Evolutionary conservation across 2,329 filamentous ascomycete species (phyloP).

Genomic region (Chalara sp.): DNA sequence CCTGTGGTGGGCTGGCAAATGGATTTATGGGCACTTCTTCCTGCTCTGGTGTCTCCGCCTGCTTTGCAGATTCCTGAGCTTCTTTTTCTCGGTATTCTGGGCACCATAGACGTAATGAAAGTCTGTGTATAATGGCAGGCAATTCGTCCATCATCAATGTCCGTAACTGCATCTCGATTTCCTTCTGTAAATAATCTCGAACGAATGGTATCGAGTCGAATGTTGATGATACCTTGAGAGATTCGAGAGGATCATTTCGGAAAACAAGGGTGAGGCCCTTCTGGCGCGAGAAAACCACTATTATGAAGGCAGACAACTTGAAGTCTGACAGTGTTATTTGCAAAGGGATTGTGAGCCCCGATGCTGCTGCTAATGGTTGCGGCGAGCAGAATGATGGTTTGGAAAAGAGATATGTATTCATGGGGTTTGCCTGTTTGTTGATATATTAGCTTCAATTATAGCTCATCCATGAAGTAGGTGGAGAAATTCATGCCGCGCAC

Average conservation of each 20-base stretch:
- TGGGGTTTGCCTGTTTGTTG: conserved; percentile 69
- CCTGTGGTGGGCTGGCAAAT: conserved; percentile 72
- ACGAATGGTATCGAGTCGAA: conserved; percentile 99
- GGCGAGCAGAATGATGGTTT: conserved; percentile 91
- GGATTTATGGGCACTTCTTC: conserved; percentile 59
- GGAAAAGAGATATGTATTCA: conserved; percentile 91
- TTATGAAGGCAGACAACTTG: conserved; percentile 92
- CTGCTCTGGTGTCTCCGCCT: conserved; percentile 40
- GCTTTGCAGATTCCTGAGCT: conserved; percentile 42
- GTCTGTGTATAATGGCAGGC: conserved; percentile 88
- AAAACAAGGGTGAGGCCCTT: conserved; percentile 97
- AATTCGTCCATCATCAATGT: conserved; percentile 97
- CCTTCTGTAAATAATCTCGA: conserved; percentile 90
- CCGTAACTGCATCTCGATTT: conserved; percentile 88
- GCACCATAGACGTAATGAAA: conserved; percentile 84
- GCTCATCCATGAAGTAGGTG: conserved; percentile 12
- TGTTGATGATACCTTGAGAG: conserved; percentile 95
- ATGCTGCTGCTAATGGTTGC: conserved; percentile 82
- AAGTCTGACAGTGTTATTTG: conserved; percentile 96
- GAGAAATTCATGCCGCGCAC: conserved; percentile 16
- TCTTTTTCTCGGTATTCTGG: conserved; percentile 73
- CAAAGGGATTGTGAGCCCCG: conserved; percentile 91
- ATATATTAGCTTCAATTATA: conserved; percentile 43
- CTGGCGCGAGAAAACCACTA: conserved; percentile 93
- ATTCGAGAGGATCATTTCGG: conserved; percentile 95